Base-by-base conservation (phyloP, 495 filamentous ascomycete genomes). In the Neurospora sp. region DNA sequence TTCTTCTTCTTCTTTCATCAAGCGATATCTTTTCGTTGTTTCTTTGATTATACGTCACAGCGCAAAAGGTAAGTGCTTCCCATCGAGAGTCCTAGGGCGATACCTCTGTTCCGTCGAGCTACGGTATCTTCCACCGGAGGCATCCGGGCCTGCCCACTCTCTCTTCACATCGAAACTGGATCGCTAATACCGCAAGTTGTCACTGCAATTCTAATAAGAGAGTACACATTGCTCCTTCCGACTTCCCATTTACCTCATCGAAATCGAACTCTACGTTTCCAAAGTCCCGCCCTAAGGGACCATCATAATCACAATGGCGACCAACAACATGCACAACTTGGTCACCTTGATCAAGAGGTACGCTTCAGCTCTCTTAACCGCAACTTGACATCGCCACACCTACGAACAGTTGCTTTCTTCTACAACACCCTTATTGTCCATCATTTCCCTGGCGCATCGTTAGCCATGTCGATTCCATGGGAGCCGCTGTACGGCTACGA, bases 331-430 rank as follows among this genome's bases (percentile, higher is more conserved):
- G 92, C 90, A 98, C 86, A 98, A 98, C 80, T 84, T 99, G 73
- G 96, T 93, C 59, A 98, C 96, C 71, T 88, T 99, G 76, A 97
- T 99, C 86, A 99, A 99, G 88, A 89, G 96, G 96, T 98, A 88
- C 77, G 88, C 53, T 65, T 65, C 53, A 65, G 7, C 53, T 65
- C 10, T 65, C 53, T 18, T 65, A 72, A 20, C 38, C 37, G 38
- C 39, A 71, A 72, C 22, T 65, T 65, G 27, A 35, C 3, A 18
- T 35, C 53, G 53, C 53, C 14, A 18, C 27, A 65, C 53, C 27
- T 27, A 59, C n/a, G n/a, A n/a, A n/a, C n/a, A n/a, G n/a, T n/a
- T n/a, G n/a, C n/a, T n/a, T n/a, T n/a, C n/a, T n/a, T n/a, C n/a
- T 35, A 35, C 53, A 61, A 61, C 53, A 61, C 14, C 14, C n/a